Conservation (phyloP, 2,329 filamentous ascomycete genomes). For the Parascedosporium putredinis region DNA sequence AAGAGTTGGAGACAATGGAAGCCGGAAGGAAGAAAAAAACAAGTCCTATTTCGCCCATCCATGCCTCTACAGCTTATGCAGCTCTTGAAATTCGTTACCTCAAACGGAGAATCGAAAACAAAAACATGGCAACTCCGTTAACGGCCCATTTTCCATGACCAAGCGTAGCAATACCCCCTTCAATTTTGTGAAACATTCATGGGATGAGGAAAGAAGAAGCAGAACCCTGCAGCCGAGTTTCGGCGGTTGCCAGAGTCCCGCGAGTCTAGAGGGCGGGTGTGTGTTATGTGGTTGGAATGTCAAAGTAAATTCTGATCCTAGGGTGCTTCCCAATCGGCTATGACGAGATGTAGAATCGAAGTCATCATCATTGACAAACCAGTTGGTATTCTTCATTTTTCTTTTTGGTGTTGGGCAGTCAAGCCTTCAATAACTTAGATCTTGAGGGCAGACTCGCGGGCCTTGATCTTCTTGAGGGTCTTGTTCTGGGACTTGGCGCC, state of each 20-base stretch:
- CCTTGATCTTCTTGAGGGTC: slow-evolving; percentile 83
- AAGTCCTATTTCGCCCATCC: slow-evolving; percentile 8
- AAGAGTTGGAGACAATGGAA: not conserved
- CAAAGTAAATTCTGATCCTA: slow-evolving; percentile 1
- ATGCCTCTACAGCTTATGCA: slow-evolving; percentile 7
- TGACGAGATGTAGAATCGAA: not conserved
- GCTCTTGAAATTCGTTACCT: slow-evolving; percentile 1
- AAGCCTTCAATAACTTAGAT: slow-evolving; percentile 56
- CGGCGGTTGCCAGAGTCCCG: not conserved
- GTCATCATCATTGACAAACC: not conserved
- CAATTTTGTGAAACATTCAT: not conserved
- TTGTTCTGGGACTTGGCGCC: slow-evolving; percentile 78
- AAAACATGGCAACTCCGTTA: not conserved
- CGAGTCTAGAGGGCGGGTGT: not conserved
- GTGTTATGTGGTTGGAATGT: not conserved
- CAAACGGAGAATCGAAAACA: not conserved
- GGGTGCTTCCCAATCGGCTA: slow-evolving; percentile 3
- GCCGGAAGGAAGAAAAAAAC: not conserved
- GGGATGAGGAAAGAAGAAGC: not conserved
- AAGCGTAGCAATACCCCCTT: not conserved
- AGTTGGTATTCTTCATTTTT: slow-evolving; percentile 7
- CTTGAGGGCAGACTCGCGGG: slow-evolving; percentile 90
- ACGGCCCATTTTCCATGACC: not conserved
- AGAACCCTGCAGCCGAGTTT: not conserved
- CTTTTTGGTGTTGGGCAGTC: slow-evolving; percentile 8